Percentiles rank a stretch among this genome's conserved stretches.
phyloP scores from a whole-genome alignment of 2,329 filamentous ascomycete genomes.

The Biscogniauxia mediterranea region DNA sequence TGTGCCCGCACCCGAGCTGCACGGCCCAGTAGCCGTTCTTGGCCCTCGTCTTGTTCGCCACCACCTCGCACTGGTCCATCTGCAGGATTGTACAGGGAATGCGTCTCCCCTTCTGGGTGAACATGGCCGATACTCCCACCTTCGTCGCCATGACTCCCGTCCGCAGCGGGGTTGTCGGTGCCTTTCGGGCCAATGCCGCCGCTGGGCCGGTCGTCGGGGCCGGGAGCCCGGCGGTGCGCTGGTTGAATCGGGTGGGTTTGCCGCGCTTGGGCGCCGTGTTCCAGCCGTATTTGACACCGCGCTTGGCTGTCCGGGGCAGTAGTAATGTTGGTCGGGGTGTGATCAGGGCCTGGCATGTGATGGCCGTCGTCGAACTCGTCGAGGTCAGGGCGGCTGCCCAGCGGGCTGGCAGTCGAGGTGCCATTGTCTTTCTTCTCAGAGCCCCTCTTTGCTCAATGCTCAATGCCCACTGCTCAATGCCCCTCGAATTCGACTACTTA shows the following conservation, averaged over 20 bases:
- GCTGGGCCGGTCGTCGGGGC: constrained; percentile 56
- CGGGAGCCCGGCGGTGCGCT: constrained; percentile 54
- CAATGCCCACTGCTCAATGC: too few species aligned
- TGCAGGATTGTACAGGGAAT: constrained; percentile 90
- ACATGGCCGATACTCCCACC: constrained; percentile 94
- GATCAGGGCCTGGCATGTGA: constrained; percentile 30
- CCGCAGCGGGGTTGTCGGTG: constrained; percentile 61
- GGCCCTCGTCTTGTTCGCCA: constrained; percentile 78
- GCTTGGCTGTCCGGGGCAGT: constrained; percentile 45
- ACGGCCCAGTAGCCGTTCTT: constrained; percentile 92
- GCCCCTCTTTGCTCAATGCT: constrained; percentile 2
- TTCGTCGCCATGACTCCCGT: constrained; percentile 85
- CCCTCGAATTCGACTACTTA: neutral
- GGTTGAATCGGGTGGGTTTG: constrained; percentile 61
- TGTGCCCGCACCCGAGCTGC: constrained; percentile 78
- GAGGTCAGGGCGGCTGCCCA: constrained; percentile 40
- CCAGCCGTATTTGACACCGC: constrained; percentile 61
- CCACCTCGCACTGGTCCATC: constrained; percentile 86
- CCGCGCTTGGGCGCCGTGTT: constrained; percentile 50
- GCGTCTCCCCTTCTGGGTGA: constrained; percentile 72
- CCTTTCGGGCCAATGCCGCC: constrained; percentile 58
- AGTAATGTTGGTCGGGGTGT: constrained; percentile 39
- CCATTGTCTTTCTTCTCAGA: constrained; percentile 36
- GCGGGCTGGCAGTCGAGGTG: constrained; percentile 44
- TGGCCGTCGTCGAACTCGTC: constrained; percentile 26